phyloP scores from a whole-genome alignment of 2,329 filamentous ascomycete genomes.

The Aspergillus pseudotamarii region DNA sequence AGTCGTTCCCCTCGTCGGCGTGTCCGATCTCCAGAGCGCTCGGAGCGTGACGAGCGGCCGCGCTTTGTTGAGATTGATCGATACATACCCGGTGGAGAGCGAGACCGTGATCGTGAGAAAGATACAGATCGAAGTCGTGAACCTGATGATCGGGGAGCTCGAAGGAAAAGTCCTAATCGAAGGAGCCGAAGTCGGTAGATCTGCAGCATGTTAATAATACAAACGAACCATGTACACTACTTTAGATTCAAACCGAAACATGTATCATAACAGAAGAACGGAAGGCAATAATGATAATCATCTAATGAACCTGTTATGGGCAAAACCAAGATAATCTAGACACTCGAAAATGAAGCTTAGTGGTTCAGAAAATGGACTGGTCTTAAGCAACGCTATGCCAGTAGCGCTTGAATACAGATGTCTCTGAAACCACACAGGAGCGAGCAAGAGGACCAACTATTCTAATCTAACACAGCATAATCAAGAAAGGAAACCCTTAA shows the following conservation, averaged over 20 bases:
- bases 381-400: not conserved
- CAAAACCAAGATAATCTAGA: not conserved
- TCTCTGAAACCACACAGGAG: not conserved
- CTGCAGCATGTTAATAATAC: not conserved
- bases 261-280: not conserved
- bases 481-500: not conserved
- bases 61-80: slow-evolving; percentile 47
- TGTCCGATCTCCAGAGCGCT: slow-evolving; percentile 38
- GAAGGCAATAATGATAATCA: not conserved
- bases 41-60: slow-evolving; percentile 34
- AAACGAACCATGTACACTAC: slow-evolving; percentile 9
- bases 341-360: not conserved
- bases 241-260: not conserved
- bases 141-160: slow-evolving; percentile 24
- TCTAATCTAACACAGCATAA: not conserved
- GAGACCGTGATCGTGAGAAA: slow-evolving; percentile 24
- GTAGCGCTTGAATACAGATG: not conserved
- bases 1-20: slow-evolving; percentile 46
- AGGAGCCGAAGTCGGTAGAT: slow-evolving; percentile 30
- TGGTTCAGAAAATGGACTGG: not conserved
- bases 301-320: not conserved
- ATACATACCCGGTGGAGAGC: slow-evolving; percentile 45
- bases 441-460: not conserved
- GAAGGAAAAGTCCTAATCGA: slow-evolving; percentile 23
- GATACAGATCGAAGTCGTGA: slow-evolving; percentile 22